Percentiles rank a stretch among this genome's conserved stretches.
Conservation (phyloP, 2,329 filamentous ascomycete genomes). For the Arthrobotrys sinensis region DNA sequence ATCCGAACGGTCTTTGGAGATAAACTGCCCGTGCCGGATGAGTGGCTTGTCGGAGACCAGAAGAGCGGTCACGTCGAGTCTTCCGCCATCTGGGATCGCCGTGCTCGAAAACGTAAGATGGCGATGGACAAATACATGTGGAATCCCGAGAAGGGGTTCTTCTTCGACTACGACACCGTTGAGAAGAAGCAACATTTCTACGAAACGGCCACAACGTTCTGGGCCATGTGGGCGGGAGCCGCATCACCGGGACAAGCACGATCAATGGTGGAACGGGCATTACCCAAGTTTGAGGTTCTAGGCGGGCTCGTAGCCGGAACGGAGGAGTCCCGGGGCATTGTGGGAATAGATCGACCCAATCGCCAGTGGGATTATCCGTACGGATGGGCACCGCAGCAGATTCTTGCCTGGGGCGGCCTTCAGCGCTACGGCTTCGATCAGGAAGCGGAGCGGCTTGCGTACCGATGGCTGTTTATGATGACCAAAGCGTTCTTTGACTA, state of each 20-base stretch:
- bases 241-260: constrained; percentile 89
- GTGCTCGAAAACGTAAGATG: constrained; percentile 85
- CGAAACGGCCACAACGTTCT: constrained; percentile 94
- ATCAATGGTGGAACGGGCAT: constrained; percentile 81
- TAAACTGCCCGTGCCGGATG: constrained; percentile 82
- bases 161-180: constrained; percentile 94
- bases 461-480: constrained; percentile 98
- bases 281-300: constrained; percentile 89
- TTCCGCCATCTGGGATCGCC: constrained; percentile 90
- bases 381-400: constrained; percentile 98
- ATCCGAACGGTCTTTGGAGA: constrained; percentile 90
- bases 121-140: constrained; percentile 94
- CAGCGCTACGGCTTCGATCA: constrained; percentile 92
- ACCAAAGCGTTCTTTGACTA: constrained; percentile 98
- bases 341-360: constrained; percentile 88
- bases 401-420: constrained; percentile 94
- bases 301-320: constrained; percentile 92
- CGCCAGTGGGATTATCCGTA: constrained; percentile 99
- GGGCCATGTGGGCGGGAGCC: constrained; percentile 96
- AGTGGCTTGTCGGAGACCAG: constrained; percentile 80
- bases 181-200: constrained; percentile 86
- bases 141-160: constrained; percentile 94
- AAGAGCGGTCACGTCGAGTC: constrained; percentile 80
- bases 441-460: constrained; percentile 89
- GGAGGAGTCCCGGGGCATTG: constrained; percentile 84